Evolutionary conservation across 2,329 filamentous ascomycete species (phyloP).

Genomic region (Furcasterigmium furcatum): DNA sequence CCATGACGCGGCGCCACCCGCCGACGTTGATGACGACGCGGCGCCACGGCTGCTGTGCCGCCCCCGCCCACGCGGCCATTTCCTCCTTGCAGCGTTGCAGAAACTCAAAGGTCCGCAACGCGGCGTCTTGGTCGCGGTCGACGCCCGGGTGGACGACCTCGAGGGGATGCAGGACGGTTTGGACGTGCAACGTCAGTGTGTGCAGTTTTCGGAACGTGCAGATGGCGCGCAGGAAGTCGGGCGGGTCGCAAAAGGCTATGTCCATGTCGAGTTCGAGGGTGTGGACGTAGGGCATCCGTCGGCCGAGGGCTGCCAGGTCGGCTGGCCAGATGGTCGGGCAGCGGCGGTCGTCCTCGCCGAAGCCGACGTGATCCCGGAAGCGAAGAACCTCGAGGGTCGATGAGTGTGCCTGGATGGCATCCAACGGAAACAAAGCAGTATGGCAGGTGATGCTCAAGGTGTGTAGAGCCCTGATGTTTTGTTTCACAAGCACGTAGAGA

Average conservation of each 20-base stretch:
- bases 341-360: conserved; percentile 33
- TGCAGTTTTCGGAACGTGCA: conserved; percentile 34
- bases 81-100: conserved; percentile 25
- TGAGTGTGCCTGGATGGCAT: conserved; percentile 34
- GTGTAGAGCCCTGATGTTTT: conserved; percentile 31
- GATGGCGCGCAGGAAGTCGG: conserved; percentile 32
- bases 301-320: conserved; percentile 29
- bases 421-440: conserved; percentile 32
- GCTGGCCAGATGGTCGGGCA: conserved; percentile 36
- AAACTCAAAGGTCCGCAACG: conserved; percentile 25
- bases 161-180: conserved; percentile 32
- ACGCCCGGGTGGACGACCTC: conserved; percentile 18
- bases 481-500: conserved; percentile 33
- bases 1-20: conserved; percentile 42
- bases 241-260: conserved; percentile 25
- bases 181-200: conserved; percentile 40
- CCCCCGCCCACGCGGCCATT: background rate
- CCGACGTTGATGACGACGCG: conserved; percentile 43
- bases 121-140: conserved; percentile 34
- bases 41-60: conserved; percentile 24
- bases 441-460: conserved; percentile 38
- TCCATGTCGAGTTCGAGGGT: conserved; percentile 47
- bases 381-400: conserved; percentile 31
- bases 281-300: conserved; percentile 25
- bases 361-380: conserved; percentile 43